These are phyloP conservation scores for Alternaria metachromatica DNA, from an alignment of 2,329 filamentous ascomycete genomes.

Conservation along the genomic window DNA sequence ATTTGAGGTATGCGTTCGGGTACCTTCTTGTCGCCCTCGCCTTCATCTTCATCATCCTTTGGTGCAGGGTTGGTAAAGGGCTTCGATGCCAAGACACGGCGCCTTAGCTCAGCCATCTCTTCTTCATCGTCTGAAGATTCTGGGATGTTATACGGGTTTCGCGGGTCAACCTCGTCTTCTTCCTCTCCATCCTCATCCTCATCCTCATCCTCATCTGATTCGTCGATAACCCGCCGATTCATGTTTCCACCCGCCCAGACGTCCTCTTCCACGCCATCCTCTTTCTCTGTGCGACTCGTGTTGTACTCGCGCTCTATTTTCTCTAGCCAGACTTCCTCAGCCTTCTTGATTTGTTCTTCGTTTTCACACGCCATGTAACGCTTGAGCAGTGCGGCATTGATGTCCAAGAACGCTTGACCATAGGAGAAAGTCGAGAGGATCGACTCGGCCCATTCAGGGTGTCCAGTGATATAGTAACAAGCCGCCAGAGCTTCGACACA, in stretches of 20 bases:
- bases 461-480: slow-evolving; percentile 91
- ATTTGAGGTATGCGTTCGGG: slow-evolving; percentile 69
- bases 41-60: slow-evolving; percentile 29
- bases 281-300: slow-evolving; percentile 73
- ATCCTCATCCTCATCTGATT: slow-evolving; percentile 57
- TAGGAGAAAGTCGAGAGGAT: slow-evolving; percentile 87
- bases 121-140: slow-evolving; percentile 79
- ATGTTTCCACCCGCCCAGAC: slow-evolving; percentile 92
- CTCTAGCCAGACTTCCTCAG: slow-evolving; percentile 86
- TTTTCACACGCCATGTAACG: slow-evolving; percentile 84
- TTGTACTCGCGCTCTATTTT: slow-evolving; percentile 89
- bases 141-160: slow-evolving; percentile 77
- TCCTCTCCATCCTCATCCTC: slow-evolving; percentile 50
- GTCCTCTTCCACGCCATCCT: slow-evolving; percentile 66
- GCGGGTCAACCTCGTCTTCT: slow-evolving; percentile 56
- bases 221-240: slow-evolving; percentile 66
- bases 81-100: slow-evolving; percentile 89
- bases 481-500: slow-evolving; percentile 95
- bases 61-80: slow-evolving; percentile 72
- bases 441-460: slow-evolving; percentile 86
- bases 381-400: slow-evolving; percentile 82
- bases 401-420: slow-evolving; percentile 85
- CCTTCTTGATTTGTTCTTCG: slow-evolving; percentile 81
- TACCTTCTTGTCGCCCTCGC: slow-evolving; percentile 58
- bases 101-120: slow-evolving; percentile 90